Percentiles rank a stretch among this genome's conserved stretches.
Conservation (phyloP, 306 rosid species). For the Cucurbita ficifolia region DNA sequence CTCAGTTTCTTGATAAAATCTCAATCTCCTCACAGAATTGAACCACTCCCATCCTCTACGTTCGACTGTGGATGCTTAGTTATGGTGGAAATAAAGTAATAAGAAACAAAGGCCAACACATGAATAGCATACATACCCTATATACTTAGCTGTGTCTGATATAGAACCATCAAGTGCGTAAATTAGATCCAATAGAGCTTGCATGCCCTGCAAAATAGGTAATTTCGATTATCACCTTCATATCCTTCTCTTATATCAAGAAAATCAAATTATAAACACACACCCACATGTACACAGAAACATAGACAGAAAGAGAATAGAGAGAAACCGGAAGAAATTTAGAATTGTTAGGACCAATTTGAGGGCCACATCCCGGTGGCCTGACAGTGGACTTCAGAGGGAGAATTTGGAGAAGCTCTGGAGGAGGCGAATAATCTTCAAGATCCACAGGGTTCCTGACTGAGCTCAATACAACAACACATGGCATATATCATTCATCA, state of each 20-base stretch:
- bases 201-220: conserved; percentile 58
- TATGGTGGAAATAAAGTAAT: not conserved
- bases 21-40: not conserved
- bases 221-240: conserved; percentile 1
- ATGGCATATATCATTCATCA: not conserved
- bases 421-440: conserved; percentile 54
- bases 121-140: conserved; percentile 43
- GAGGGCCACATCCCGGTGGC: conserved; percentile 57
- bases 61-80: not conserved
- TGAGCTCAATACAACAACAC: conserved; percentile 6
- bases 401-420: conserved; percentile 72
- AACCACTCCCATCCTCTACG: not conserved
- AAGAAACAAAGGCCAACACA: not conserved
- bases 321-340: conserved; percentile 39
- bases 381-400: conserved; percentile 68
- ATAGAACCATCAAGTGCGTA: conserved; percentile 68
- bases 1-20: not conserved
- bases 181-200: conserved; percentile 76
- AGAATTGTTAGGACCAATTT: conserved; percentile 74
- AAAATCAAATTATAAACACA: conserved; percentile 4
- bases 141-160: conserved; percentile 68
- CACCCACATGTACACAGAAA: not conserved
- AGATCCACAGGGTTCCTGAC: conserved; percentile 62
- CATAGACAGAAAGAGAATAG: not conserved
- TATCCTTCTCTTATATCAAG: not conserved